A percentile compares a stretch with the other conserved stretches of the same genome.
phyloP scores from a whole-genome alignment of 2,329 filamentous ascomycete species.

The Cryoendolithus antarcticus region DNA sequence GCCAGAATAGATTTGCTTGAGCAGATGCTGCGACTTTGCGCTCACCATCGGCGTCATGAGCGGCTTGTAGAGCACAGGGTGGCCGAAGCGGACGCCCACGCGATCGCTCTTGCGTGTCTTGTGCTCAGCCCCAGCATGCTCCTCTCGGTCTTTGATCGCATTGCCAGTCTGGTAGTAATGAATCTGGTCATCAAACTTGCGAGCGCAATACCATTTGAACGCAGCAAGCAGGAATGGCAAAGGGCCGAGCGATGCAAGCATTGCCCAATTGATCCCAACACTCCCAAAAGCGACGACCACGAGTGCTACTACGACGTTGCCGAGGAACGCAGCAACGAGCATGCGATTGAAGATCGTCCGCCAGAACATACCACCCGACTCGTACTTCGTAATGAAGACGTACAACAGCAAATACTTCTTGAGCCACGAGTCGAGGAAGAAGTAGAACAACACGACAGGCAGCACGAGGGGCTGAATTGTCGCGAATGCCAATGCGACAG shows the following conservation, averaged over 20 bases:
- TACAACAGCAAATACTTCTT: conserved; percentile 92
- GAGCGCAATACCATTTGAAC: conserved; percentile 79
- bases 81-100: conserved; percentile 68
- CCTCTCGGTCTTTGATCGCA: conserved; percentile 30
- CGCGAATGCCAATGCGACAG: conserved; percentile 74
- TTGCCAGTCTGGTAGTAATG: conserved; percentile 65
- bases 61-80: conserved; percentile 79
- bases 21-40: conserved; percentile 72
- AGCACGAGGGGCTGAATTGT: conserved; percentile 79
- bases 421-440: conserved; percentile 70
- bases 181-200: conserved; percentile 64
- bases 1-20: conserved; percentile 77
- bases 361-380: conserved; percentile 91
- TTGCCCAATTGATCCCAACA: conserved; percentile 34
- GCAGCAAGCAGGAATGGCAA: conserved; percentile 64
- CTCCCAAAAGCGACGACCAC: conserved; percentile 48
- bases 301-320: conserved; percentile 67
- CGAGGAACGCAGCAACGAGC: conserved; percentile 66
- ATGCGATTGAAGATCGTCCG: conserved; percentile 85
- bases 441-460: conserved; percentile 79
- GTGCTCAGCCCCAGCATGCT: conserved; percentile 23
- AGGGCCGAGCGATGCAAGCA: conserved; percentile 55
- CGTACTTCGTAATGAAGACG: conserved; percentile 91
- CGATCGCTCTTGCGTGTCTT: conserved; percentile 46
- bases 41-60: conserved; percentile 94